Percentiles rank a stretch among this genome's conserved stretches.
Evolutionary conservation across 1,284 basidiomycete genomes (phyloP).

Genomic region (Trichosporon sp.): DNA sequence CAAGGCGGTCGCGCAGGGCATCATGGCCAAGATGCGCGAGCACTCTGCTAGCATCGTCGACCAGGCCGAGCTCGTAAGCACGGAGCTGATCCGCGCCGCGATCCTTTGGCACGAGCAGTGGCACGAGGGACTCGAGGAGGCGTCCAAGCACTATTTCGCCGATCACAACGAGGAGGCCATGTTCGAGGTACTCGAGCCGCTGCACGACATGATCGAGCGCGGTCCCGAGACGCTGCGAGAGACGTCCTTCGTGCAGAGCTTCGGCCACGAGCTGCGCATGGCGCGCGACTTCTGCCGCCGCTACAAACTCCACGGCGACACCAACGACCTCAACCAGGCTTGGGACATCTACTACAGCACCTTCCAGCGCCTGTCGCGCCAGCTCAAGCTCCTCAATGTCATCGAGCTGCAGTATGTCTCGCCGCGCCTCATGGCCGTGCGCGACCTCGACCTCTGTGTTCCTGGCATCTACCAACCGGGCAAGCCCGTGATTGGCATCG

Average conservation of each 20-base stretch:
- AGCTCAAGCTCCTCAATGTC: constrained; percentile 83
- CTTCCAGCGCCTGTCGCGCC: constrained; percentile 96
- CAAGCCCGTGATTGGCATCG: constrained; percentile 79
- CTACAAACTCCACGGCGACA: constrained; percentile 84
- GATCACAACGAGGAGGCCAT: constrained; percentile 99
- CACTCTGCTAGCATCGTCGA: constrained; percentile 87
- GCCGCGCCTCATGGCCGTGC: constrained; percentile 83
- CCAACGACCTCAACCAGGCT: constrained; percentile 91
- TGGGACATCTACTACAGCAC: constrained; percentile 99
- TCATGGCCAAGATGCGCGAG: constrained; percentile 93
- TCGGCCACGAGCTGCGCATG: constrained; percentile 89
- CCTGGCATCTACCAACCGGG: constrained; percentile 96
- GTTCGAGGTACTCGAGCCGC: constrained; percentile 90
- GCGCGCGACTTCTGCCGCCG: constrained; percentile 90
- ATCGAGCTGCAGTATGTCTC: constrained; percentile 98
- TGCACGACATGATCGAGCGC: constrained; percentile 90
- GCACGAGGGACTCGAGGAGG: constrained; percentile 98
- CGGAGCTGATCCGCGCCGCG: constrained; percentile 94
- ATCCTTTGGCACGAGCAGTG: constrained; percentile 99
- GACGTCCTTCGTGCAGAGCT: constrained; percentile 92
- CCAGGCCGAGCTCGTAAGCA: constrained; percentile 89
- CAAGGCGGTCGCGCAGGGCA: constrained; percentile 78
- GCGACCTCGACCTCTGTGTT: constrained; percentile 89
- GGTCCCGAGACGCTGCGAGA: constrained; percentile 93
- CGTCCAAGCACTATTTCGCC: constrained; percentile 94